These are phyloP conservation scores for Mucor lusitanicus DNA, from an alignment of 371 early-diverging fungal genomes.

Conservation along the genomic window DNA sequence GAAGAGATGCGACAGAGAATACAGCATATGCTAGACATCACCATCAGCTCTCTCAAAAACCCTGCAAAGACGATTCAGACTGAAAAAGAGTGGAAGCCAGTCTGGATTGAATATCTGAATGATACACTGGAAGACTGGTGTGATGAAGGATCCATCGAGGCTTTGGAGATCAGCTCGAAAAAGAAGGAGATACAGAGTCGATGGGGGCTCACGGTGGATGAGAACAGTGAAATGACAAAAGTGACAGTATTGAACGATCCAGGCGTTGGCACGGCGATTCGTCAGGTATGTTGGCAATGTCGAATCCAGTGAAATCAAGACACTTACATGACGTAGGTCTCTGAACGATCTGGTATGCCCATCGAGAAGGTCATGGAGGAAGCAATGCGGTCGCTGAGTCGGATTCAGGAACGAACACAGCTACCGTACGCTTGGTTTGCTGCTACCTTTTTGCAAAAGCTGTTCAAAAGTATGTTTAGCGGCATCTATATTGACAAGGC, in stretches of 20 bases:
- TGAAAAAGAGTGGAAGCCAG: conserved; percentile 22
- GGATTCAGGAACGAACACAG: conserved; percentile 38
- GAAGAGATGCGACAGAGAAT: conserved; percentile 34
- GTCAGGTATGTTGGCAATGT: conserved; percentile 11
- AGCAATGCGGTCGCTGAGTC: conserved; percentile 18
- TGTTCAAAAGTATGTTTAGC: conserved; percentile 32
- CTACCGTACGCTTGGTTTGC: conserved; percentile 39
- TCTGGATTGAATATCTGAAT: conserved; percentile 34
- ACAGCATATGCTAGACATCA: conserved; percentile 25
- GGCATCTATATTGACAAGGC: conserved; percentile 18
- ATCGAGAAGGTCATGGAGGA: conserved; percentile 23
- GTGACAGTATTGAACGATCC: conserved; percentile 29
- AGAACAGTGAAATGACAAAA: conserved; percentile 26
- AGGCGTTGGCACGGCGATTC: conserved; percentile 21
- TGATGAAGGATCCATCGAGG: conserved; percentile 9
- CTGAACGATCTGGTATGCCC: conserved; percentile 30
- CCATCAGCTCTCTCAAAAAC: conserved; percentile 18
- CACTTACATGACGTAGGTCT: conserved; percentile 8
- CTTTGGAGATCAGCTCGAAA: not conserved
- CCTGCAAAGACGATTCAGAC: conserved; percentile 16
- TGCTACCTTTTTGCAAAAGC: conserved; percentile 24
- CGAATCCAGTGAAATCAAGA: not conserved
- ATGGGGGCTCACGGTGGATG: conserved; percentile 21
- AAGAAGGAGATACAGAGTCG: conserved; percentile 4
- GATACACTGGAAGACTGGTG: conserved; percentile 39